Evolutionary conservation across 1,139 yeast species (phyloP).

Genomic region (Suhomyces wounanorum): DNA sequence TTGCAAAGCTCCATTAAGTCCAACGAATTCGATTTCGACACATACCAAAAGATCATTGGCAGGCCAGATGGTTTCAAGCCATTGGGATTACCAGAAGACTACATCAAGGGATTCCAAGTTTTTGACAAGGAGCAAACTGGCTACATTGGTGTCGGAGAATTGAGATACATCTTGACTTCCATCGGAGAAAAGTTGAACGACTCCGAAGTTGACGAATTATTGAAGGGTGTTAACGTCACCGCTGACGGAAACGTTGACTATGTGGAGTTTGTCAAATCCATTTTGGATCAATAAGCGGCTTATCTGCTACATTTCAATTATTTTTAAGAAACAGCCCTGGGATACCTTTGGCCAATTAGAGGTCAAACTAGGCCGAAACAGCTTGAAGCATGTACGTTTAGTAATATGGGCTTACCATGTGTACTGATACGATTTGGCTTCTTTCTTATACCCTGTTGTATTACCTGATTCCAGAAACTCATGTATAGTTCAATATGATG

Average conservation of each 20-base stretch:
- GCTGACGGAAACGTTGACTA: slow-evolving; percentile 95
- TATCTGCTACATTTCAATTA: not conserved
- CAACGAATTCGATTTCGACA: slow-evolving; percentile 66
- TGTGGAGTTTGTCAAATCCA: slow-evolving; percentile 90
- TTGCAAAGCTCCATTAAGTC: slow-evolving; percentile 55
- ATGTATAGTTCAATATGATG: slow-evolving; percentile 5
- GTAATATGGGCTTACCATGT: not conserved
- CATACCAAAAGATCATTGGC: slow-evolving; percentile 74
- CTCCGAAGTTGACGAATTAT: slow-evolving; percentile 90
- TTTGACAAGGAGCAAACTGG: slow-evolving; percentile 97
- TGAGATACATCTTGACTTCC: slow-evolving; percentile 89
- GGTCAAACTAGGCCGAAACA: not conserved
- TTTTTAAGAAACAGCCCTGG: not conserved
- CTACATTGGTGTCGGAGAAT: slow-evolving; percentile 94
- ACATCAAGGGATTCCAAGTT: slow-evolving; percentile 95
- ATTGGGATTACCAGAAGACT: slow-evolving; percentile 93
- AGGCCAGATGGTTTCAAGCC: slow-evolving; percentile 91
- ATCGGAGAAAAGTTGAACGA: slow-evolving; percentile 93
- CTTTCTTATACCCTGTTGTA: not conserved
- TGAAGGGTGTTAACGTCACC: slow-evolving; percentile 92
- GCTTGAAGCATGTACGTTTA: not conserved
- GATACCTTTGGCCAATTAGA: not conserved
- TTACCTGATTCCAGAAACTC: not conserved
- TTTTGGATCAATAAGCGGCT: slow-evolving; percentile 69
- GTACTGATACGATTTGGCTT: not conserved